Base-by-base conservation (phyloP, 2,329 filamentous ascomycete genomes). In the Aspergillus tubingensis region DNA sequence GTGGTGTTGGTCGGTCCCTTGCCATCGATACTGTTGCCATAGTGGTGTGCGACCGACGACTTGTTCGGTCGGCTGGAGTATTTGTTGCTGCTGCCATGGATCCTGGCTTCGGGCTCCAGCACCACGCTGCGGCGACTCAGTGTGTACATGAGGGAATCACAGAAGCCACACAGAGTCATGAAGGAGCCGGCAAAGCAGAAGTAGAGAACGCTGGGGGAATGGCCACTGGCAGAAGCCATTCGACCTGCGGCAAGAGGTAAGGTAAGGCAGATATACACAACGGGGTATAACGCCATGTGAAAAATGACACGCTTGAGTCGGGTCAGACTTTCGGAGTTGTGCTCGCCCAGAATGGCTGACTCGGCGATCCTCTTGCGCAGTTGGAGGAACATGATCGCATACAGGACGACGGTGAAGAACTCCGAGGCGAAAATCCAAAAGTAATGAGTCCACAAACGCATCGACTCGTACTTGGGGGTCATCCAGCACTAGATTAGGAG, bases 341-440 rank as follows among this genome's bases (percentile, higher is more conserved):
- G 53, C 53, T 55, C 53, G 15, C 53, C 53, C 41, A 55, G 53
- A 8, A 55, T 44, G 10, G 53, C 23, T 27, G 53, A 43, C 44
- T 55, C 53, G 39, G 53, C 17, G 39, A 55, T 55, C 6, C 21
- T 55, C 39, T 47, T 43, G 21, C 53, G 53, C 27, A 55, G 27
- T 30, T 55, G 53, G 1, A 55, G 15, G 25, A 55, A 44, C 53
- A 55, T 55, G 25, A 55, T 47, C 4, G 53, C 53, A 17, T 55
- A 55, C 1, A 55, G 53, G 11, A 44, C 41, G n/a, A 55, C 53
- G n/a, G 53, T 55, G 15, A 55, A 55, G 10, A 55, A 55, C 8
- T 55, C 53, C n/a, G 53, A 55, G 41, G 53, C 53, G 11, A 55
- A 55, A 8, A 55, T 55, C 53, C 53, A 55, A 17, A 55, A 43